Base-by-base conservation (phyloP, 2,329 filamentous ascomycete species). In the Hymenotorrendiella dingleyae region DNA sequence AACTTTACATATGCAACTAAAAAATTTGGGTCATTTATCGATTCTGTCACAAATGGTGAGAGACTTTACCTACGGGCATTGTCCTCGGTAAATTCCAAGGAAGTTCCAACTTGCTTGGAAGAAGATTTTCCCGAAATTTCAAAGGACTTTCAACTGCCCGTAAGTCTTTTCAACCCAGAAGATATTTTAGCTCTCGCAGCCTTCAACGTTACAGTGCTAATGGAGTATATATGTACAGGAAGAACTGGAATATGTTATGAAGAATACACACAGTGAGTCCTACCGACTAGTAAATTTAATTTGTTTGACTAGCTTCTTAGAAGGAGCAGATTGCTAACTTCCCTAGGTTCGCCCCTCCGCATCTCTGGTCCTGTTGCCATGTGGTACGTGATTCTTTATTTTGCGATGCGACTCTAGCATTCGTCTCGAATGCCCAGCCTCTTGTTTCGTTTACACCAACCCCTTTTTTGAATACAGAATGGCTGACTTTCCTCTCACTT, bases 361-460 rank as follows among this genome's bases (percentile, higher is more conserved):
- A 80, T 94, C 46, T 91, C 85, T 4, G 86, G 86, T 1, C 78
- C 78, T 2, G 84, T 91, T 9, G 84, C 81, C 29, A 86, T 95
- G 77, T 95, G 90, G 89, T n/a, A n/a, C n/a, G n/a, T n/a, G n/a
- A n/a, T n/a, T n/a, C n/a, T n/a, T n/a, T n/a, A n/a, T n/a, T n/a
- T n/a, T n/a, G n/a, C n/a, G n/a, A n/a, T n/a, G n/a, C n/a, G n/a
- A n/a, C n/a, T n/a, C n/a, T n/a, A n/a, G n/a, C n/a, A n/a, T n/a
- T n/a, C n/a, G n/a, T n/a, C n/a, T n/a, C n/a, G n/a, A n/a, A n/a
- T n/a, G n/a, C n/a, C n/a, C n/a, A n/a, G n/a, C n/a, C n/a, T n/a
- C n/a, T n/a, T n/a, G n/a, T n/a, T n/a, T n/a, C n/a, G n/a, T n/a
- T n/a, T n/a, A n/a, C n/a, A n/a, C n/a, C n/a, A n/a, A n/a, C n/a